Conservation (phyloP, 495 filamentous ascomycete species). For the Tuber umbilicatum region DNA sequence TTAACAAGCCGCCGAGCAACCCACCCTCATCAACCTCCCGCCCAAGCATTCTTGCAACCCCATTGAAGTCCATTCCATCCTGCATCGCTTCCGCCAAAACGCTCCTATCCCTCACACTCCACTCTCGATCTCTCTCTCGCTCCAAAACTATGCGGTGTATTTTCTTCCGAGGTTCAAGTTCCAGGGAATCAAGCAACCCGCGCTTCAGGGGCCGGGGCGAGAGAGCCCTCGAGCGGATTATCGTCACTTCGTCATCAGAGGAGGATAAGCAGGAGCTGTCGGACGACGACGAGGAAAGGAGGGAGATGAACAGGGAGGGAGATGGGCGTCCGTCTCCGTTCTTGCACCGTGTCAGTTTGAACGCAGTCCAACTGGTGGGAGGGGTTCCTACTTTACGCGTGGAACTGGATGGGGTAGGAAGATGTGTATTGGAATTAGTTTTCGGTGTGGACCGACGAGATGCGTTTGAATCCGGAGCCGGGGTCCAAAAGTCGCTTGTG, state of each 20-base stretch:
- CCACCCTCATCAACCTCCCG: slow-evolving; percentile 26
- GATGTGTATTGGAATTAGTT: slow-evolving; percentile 11
- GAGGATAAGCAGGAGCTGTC: slow-evolving; percentile 8
- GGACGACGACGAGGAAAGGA: slow-evolving; percentile 8
- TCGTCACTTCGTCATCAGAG: slow-evolving; percentile 5
- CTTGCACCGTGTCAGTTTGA: not conserved
- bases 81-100: slow-evolving; percentile 20
- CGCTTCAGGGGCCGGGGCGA: not conserved
- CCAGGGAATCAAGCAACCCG: not conserved
- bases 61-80: slow-evolving; percentile 22
- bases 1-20: not conserved
- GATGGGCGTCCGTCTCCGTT: not conserved
- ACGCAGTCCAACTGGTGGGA: not conserved
- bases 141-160: not conserved
- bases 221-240: slow-evolving; percentile 4
- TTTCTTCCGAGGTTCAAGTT: not conserved
- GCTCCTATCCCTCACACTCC: slow-evolving; percentile 20
- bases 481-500: not conserved
- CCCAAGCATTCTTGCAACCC: slow-evolving; percentile 13
- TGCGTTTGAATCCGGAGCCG: not conserved
- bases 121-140: slow-evolving; percentile 15
- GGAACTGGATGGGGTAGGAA: slow-evolving; percentile 5
- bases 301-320: not conserved
- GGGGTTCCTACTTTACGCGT: not conserved
- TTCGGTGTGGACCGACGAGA: slow-evolving; percentile 4